phyloP scores from a whole-genome alignment of 2,329 filamentous ascomycete species.

The Pyricularia sp. region DNA sequence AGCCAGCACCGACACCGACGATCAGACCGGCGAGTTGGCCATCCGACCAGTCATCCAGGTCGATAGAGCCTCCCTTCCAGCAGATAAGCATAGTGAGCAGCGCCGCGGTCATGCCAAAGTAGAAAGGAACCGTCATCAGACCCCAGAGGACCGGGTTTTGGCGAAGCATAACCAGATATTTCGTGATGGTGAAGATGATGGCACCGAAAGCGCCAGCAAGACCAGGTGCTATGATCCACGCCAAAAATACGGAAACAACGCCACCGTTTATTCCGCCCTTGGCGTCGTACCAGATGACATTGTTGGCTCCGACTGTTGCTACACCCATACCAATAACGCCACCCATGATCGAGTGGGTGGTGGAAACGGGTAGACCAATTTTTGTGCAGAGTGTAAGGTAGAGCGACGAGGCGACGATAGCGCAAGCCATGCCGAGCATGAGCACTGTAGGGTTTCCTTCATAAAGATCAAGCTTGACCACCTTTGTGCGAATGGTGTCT shows the following conservation, averaged over 20 bases:
- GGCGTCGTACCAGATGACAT: constrained; percentile 40
- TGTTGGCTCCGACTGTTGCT: constrained; percentile 34
- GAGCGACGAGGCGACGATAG: constrained; percentile 35
- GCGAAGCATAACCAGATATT: constrained; percentile 41
- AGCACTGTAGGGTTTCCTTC: constrained; percentile 33
- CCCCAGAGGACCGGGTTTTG: constrained; percentile 39
- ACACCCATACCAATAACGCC: constrained; percentile 47
- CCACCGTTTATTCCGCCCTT: constrained; percentile 27
- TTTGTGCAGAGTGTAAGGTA: constrained; percentile 45
- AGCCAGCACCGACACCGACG: constrained; percentile 36
- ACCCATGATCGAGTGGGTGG: constrained; percentile 47
- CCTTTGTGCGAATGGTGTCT: constrained; percentile 47
- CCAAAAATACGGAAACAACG: constrained; percentile 47
- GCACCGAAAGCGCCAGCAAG: constrained; percentile 40
- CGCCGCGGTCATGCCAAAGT: constrained; percentile 41
- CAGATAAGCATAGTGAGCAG: constrained; percentile 49
- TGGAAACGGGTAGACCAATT: constrained; percentile 44
- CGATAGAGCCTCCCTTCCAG: constrained; percentile 34
- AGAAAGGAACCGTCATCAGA: constrained; percentile 39
- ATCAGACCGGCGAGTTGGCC: constrained; percentile 38
- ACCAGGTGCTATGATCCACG: constrained; percentile 46
- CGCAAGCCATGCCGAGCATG: constrained; percentile 47
- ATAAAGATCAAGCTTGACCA: constrained; percentile 38
- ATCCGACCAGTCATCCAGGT: constrained; percentile 30
- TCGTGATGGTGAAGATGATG: constrained; percentile 41